A percentile compares a stretch with the other conserved stretches of the same genome.
These are phyloP conservation scores for Backusella mclennaniae DNA, from an alignment of 192 early-diverging fungal genomes.

Conservation along the genomic window DNA sequence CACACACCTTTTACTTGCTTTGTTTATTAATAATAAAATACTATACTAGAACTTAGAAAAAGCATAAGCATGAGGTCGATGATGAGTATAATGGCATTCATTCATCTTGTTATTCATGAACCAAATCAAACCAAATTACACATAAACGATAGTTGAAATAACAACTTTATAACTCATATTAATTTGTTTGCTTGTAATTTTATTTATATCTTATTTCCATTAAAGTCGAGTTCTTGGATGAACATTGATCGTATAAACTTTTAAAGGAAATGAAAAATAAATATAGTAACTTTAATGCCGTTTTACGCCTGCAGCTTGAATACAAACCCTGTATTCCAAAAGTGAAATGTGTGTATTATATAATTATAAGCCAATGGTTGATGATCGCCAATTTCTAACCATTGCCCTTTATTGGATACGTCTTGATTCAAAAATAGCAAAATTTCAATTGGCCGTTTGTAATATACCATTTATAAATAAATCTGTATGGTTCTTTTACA, in stretches of 20 bases:
- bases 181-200: neutral
- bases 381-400: neutral
- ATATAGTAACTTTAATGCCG: constrained; percentile 2
- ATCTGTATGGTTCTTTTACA: neutral
- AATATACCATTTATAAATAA: neutral
- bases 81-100: too few relatives aligned
- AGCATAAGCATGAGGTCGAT: too few relatives aligned
- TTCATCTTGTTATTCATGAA: too few relatives aligned
- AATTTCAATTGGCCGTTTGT: neutral
- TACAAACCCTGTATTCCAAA: neutral
- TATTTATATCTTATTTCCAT: neutral
- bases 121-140: too few relatives aligned
- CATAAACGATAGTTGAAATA: too few relatives aligned
- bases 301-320: neutral
- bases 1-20: too few relatives aligned
- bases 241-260: neutral
- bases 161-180: too few relatives aligned
- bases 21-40: too few relatives aligned
- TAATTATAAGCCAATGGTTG: neutral
- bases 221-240: neutral
- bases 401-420: neutral
- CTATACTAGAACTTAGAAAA: too few relatives aligned
- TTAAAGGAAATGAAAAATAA: neutral
- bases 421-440: neutral
- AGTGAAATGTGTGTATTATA: neutral